phyloP scores from a whole-genome alignment of 2,329 filamentous ascomycete genomes.

The Aspergillus clavatus region DNA sequence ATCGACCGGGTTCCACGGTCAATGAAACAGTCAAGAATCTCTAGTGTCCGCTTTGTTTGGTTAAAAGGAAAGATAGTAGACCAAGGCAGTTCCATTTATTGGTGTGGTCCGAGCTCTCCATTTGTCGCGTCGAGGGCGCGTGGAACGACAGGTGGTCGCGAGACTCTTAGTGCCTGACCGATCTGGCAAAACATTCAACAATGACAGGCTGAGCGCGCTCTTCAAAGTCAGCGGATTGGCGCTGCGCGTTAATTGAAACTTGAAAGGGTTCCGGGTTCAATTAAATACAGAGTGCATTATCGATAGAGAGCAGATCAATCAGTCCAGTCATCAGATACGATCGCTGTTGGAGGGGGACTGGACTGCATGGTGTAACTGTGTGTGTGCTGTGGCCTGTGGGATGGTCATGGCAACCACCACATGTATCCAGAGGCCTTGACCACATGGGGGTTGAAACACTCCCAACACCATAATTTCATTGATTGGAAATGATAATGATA shows the following conservation, averaged over 20 bases:
- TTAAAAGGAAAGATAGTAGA: constrained; percentile 20
- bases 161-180: constrained; percentile 1
- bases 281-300: not conserved
- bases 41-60: constrained; percentile 29
- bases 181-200: constrained; percentile 4
- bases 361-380: not conserved
- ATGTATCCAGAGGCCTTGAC: no score
- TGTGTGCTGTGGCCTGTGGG: no score
- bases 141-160: constrained; percentile 20
- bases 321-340: not conserved
- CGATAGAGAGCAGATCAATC: not conserved
- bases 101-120: constrained; percentile 15
- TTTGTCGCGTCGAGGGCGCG: constrained; percentile 20
- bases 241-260: constrained; percentile 14
- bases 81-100: constrained; percentile 1
- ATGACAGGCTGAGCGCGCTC: constrained; percentile 2
- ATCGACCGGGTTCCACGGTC: no score
- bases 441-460: no score
- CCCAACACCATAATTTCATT: no score
- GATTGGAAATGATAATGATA: no score
- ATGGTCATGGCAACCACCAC: no score
- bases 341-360: not conserved
- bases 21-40: no score
- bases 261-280: no score
- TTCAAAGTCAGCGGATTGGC: constrained; percentile 10